phyloP scores from a whole-genome alignment of 1,139 yeast species.

The Candida sp. region DNA sequence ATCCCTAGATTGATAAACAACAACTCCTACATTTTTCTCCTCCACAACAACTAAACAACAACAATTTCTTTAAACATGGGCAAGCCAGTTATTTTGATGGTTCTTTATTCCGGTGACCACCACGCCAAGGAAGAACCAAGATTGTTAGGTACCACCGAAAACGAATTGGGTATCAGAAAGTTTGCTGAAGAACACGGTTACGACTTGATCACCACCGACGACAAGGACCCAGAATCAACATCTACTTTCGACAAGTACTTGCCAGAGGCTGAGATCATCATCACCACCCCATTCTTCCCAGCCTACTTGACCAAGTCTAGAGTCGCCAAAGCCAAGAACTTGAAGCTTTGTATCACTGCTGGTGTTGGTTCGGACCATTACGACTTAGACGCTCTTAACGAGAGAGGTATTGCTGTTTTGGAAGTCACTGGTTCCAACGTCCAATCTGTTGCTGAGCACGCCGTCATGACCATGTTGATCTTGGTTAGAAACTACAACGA shows the following conservation, averaged over 20 bases:
- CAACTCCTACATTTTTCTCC: background rate
- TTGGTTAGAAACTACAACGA: conserved; percentile 81
- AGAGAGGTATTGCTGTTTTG: conserved; percentile 62
- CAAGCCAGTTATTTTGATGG: conserved; percentile 52
- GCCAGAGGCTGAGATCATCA: conserved; percentile 74
- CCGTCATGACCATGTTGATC: conserved; percentile 71
- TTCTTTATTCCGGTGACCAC: conserved; percentile 56
- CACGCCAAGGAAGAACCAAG: conserved; percentile 66
- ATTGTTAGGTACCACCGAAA: conserved; percentile 74
- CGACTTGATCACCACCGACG: conserved; percentile 65
- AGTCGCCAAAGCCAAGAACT: conserved; percentile 71
- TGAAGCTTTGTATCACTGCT: conserved; percentile 76
- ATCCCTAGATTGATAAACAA: background rate
- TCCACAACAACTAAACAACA: background rate
- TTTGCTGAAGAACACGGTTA: conserved; percentile 74
- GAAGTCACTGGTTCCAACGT: conserved; percentile 89
- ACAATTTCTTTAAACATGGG: conserved; percentile 6
- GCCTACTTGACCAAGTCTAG: conserved; percentile 74
- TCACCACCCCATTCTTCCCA: conserved; percentile 87
- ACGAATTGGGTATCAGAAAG: conserved; percentile 72
- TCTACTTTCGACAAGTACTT: conserved; percentile 67
- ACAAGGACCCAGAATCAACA: conserved; percentile 66
- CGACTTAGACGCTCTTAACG: conserved; percentile 76
- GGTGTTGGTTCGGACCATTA: conserved; percentile 89
- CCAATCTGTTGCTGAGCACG: conserved; percentile 84